Base-by-base conservation (phyloP, 2,329 filamentous ascomycete genomes). In the Pseudogymnoascus sp. region DNA sequence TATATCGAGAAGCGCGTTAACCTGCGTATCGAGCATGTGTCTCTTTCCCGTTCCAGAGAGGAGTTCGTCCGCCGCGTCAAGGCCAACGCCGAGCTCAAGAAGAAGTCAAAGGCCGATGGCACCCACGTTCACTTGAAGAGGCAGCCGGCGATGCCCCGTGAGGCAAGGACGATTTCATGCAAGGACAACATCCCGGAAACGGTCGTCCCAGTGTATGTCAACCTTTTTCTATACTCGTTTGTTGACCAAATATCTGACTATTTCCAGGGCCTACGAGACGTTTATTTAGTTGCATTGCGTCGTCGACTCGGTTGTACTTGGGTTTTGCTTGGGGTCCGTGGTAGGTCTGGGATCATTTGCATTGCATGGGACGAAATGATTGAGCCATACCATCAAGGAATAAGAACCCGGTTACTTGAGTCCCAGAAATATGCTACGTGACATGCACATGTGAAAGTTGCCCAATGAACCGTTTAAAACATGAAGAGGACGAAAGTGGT, bases 1-100 rank as follows among this genome's bases (percentile, higher is more conserved):
- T 99, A 97, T 87, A 85, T 99, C 78, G 94, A 99, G 90, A 99
- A 99, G 92, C 93, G 94, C 79, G 87, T 99, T 84, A 97, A 96
- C 87, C 85, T 99, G 82, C 91, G 94, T 77, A 81, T 97, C 80
- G 94, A 99, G 88, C 94, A 99, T 88, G 86, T 99, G 81, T 81
- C 82, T 75, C 89, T 90, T 77, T 97, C 93, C 72, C 89, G 94
- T 78, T 97, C 93, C 74, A 87, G 94, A 76, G 93, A 97, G 74
- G 93, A 94, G 79, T 97, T 99, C 86, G 80, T 97, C 75, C 87
- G 85, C 82, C 89, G 93, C 75, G 93, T 99, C 79, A 97, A 97
- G 90, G 81, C 86, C 76, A 97, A 97, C 83, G 92, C 92, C 74
- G 87, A 85, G 76, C 87, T 91, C 80, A 94, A 92, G 87, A 88